Evolutionary conservation across 2,329 filamentous ascomycete genomes (phyloP).

Genomic region (Anthostomella pinea): DNA sequence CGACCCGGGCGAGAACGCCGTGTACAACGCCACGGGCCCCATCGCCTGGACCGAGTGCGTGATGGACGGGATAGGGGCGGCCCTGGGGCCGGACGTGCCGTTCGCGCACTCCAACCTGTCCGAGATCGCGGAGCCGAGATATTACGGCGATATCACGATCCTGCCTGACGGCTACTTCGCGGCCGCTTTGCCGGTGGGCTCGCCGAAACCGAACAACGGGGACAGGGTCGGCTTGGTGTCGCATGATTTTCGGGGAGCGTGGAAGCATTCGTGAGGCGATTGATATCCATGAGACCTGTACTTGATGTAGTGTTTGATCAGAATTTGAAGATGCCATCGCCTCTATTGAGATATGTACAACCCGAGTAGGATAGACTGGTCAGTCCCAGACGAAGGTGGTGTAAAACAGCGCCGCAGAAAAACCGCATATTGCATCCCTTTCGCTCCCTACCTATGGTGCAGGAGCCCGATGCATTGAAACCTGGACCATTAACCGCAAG

Average conservation of each 20-base stretch:
- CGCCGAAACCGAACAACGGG: not conserved
- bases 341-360: too few species aligned
- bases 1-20: not conserved
- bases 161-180: not conserved
- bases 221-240: not conserved
- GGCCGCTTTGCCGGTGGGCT: not conserved
- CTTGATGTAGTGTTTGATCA: too few species aligned
- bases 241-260: slow-evolving; percentile 1
- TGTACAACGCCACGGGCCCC: slow-evolving; percentile 28
- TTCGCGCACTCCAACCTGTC: slow-evolving; percentile 3
- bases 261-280: not conserved
- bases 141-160: slow-evolving; percentile 8
- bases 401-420: too few species aligned
- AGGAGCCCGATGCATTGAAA: too few species aligned
- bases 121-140: slow-evolving; percentile 5
- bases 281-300: too few species aligned
- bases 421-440: too few species aligned
- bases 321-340: too few species aligned
- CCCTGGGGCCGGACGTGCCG: slow-evolving; percentile 13
- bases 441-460: too few species aligned
- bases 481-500: too few species aligned
- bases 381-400: too few species aligned
- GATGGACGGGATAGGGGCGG: slow-evolving; percentile 22
- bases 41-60: slow-evolving; percentile 32
- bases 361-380: too few species aligned